Percentiles rank a stretch among this genome's conserved stretches.
phyloP scores from a whole-genome alignment of 2,329 filamentous ascomycete species.

The Aspergillus ruber region DNA sequence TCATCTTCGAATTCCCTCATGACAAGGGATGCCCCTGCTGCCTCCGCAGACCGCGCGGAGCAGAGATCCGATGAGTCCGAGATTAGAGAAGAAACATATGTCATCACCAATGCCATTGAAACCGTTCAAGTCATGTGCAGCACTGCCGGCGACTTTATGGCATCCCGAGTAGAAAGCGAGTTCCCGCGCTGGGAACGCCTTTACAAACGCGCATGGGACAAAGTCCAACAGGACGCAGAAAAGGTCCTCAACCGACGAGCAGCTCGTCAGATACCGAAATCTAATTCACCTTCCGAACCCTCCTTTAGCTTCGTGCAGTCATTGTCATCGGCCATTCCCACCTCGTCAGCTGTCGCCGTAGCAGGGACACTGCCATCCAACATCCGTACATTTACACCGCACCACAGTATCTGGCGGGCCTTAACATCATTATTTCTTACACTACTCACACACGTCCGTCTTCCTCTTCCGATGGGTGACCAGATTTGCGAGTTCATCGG shows the following conservation, averaged over 20 bases:
- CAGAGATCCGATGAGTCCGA: constrained; percentile 36
- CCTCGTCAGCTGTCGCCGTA: constrained; percentile 4
- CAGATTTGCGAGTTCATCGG: constrained; percentile 35
- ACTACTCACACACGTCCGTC: constrained; percentile 32
- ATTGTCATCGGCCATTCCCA: constrained; percentile 10
- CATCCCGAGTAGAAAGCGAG: constrained; percentile 64
- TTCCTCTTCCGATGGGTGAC: constrained; percentile 35
- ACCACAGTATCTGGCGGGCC: constrained; percentile 35
- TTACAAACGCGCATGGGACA: constrained; percentile 34
- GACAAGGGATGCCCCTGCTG: constrained; percentile 8
- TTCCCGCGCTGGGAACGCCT: constrained; percentile 45
- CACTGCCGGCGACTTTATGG: constrained; percentile 74
- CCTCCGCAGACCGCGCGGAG: constrained; percentile 47
- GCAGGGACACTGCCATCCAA: constrained; percentile 4
- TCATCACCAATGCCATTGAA: constrained; percentile 64
- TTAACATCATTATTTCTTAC: constrained; percentile 33
- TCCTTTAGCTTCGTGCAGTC: constrained; percentile 17
- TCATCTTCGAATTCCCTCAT: constrained; percentile 18
- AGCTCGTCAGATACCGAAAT: not conserved
- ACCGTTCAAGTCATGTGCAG: constrained; percentile 63
- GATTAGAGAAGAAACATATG: constrained; percentile 36
- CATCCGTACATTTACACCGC: constrained; percentile 27
- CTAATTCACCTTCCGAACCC: not conserved
- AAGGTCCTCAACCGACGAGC: constrained; percentile 25
- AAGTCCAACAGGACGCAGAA: constrained; percentile 32